phyloP scores from a whole-genome alignment of 768 basidiomycete genomes.

The Collybiopsis confluens region DNA sequence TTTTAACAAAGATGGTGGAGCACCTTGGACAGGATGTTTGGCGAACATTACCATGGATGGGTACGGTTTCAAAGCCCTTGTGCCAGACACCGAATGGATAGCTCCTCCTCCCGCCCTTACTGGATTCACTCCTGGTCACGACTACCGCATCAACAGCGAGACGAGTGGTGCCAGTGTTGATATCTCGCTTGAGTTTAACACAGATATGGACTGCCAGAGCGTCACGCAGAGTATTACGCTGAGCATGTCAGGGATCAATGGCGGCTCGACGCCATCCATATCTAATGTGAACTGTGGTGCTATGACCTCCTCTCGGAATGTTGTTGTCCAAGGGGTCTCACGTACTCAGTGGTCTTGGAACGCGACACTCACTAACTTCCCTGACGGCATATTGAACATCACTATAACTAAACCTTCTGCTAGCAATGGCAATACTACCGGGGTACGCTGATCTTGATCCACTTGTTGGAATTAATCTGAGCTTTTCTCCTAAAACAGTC shows the following conservation, averaged over 20 bases:
- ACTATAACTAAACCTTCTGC: slow-evolving; percentile 55
- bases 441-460: slow-evolving; percentile 38
- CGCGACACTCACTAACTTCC: slow-evolving; percentile 67
- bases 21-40: slow-evolving; percentile 77
- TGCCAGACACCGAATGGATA: slow-evolving; percentile 65
- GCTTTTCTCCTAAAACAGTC: slow-evolving; percentile 30
- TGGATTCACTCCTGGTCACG: slow-evolving; percentile 83
- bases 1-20: slow-evolving; percentile 50
- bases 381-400: slow-evolving; percentile 81
- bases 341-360: slow-evolving; percentile 70
- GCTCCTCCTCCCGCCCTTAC: slow-evolving; percentile 73
- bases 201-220: slow-evolving; percentile 68
- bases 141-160: slow-evolving; percentile 59
- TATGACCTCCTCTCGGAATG: slow-evolving; percentile 44
- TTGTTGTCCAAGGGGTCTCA: slow-evolving; percentile 49
- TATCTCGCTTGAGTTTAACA: slow-evolving; percentile 77
- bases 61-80: slow-evolving; percentile 79
- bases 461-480: slow-evolving; percentile 4
- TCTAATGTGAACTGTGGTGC: slow-evolving; percentile 42
- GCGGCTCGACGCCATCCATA: slow-evolving; percentile 50
- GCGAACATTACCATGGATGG: slow-evolving; percentile 59
- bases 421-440: slow-evolving; percentile 42
- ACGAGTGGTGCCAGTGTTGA: slow-evolving; percentile 55
- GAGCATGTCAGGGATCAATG: slow-evolving; percentile 65
- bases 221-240: slow-evolving; percentile 63